Evolutionary conservation across 805 yeast species (phyloP), one percentile per base, ranked within the genome.

Genomic region (Tetrapisispora arboricola): DNA sequence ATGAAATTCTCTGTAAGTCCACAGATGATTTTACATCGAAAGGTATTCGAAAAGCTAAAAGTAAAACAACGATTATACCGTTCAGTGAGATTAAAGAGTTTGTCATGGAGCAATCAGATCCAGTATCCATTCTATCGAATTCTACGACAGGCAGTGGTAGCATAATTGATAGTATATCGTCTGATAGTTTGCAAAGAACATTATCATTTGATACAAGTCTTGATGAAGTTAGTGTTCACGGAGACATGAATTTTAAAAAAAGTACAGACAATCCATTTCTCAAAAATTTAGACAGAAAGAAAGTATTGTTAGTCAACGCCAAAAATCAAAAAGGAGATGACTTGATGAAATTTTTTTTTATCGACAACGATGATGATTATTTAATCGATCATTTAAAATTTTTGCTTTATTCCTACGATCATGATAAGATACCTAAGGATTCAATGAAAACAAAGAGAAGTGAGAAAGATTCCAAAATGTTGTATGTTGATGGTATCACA

Each of bases 251-350:
- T n/a, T 13, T 20, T 3, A 20, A 18, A 32, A 26, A 24, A 16
- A 31, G 24, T 25, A 30, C 31, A 6, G 36, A 31, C 4, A 24
- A 24, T 11, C 10, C 18, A 8, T 34, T 25, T 25, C 10, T 34
- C 16, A 34, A 26, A 26, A 32, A 94, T 94, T 63, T 80, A 27
- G 94, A 85, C 60, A 95, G 94, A 0, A 58, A 84, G 41, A 76
- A 75, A 51, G 62, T 76, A 54, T 53, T 76, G 27, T 63, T 17
- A 34, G 16, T 34, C 11, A 25, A 24, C 15, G 37, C 37, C 10
- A 25, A 15, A 12, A 34, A 25, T 24, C 22, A 24, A 6, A 34
- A 25, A 24, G 19, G 17, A 10, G 29, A 25, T 24, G 7, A 22
- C 3, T 22, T 34, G 4, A 22, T 34, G 5, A 25, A 22, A 2